phyloP scores from a whole-genome alignment of 2,329 filamentous ascomycete genomes.

The Colletotrichum caudatum region DNA sequence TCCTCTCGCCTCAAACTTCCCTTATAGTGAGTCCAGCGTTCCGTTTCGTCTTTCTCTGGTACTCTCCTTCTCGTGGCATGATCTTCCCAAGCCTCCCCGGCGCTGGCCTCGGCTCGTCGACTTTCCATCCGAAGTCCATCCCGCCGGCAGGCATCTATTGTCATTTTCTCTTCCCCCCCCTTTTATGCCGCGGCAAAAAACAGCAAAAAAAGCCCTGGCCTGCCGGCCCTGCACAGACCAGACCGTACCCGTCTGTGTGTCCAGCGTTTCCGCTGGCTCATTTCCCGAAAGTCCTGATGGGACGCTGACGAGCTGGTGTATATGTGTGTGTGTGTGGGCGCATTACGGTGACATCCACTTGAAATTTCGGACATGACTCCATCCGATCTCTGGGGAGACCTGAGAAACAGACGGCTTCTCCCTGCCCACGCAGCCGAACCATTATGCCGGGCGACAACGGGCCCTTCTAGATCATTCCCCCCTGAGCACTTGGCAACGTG shows the following conservation, averaged over 20 bases:
- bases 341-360: slow-evolving; percentile 6
- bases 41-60: neutral
- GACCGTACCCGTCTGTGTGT: neutral
- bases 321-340: neutral
- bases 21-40: slow-evolving; percentile 5
- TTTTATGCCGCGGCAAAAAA: too few species aligned
- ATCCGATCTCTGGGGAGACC: slow-evolving; percentile 22
- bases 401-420: neutral
- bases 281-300: neutral
- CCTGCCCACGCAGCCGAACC: neutral
- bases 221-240: neutral
- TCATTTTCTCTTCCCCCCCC: neutral
- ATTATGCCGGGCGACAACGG: neutral
- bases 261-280: neutral
- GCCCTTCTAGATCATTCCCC: neutral
- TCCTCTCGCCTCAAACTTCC: neutral
- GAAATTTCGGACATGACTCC: slow-evolving; percentile 26
- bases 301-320: neutral
- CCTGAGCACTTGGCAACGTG: too few species aligned
- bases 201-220: slow-evolving; percentile 4
- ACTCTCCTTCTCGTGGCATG: slow-evolving; percentile 18
- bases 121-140: slow-evolving; percentile 20
- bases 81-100: slow-evolving; percentile 32
- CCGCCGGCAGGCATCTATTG: neutral
- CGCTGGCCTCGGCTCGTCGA: neutral